Percentiles rank a stretch among this genome's conserved stretches.
Conservation (phyloP, 1,139 yeast genomes). For the Sugiyamaella novakii region DNA sequence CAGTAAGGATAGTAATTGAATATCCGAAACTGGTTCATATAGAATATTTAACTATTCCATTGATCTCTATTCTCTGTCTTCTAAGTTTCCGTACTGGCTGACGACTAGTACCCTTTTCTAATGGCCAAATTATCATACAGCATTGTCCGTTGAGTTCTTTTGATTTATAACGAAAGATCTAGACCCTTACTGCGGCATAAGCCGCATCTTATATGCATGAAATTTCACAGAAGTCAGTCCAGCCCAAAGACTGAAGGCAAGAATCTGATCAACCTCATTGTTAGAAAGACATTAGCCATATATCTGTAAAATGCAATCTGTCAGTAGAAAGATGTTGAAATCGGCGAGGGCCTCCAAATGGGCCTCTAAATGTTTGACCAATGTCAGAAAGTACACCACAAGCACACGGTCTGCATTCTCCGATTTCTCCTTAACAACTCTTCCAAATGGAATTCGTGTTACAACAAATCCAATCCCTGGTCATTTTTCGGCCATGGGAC, state of each 20-base stretch:
- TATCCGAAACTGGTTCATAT: too few species aligned
- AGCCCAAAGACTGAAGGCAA: too few species aligned
- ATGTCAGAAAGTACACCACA: neutral
- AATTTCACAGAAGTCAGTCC: conserved; percentile 1
- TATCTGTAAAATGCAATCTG: neutral
- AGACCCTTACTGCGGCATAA: neutral
- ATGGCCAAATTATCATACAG: too few species aligned
- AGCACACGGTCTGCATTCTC: neutral
- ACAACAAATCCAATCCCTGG: conserved; percentile 88
- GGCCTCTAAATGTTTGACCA: neutral
- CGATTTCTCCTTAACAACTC: conserved; percentile 48
- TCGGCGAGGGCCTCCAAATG: neutral
- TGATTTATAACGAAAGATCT: conserved; percentile 1
- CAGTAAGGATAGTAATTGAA: too few species aligned
- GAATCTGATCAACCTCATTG: too few species aligned
- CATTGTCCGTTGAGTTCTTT: too few species aligned
- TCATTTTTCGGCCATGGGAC: conserved; percentile 88
- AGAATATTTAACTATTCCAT: too few species aligned
- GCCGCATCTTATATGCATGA: conserved; percentile 8
- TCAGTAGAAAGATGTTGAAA: neutral
- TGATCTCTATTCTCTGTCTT: too few species aligned
- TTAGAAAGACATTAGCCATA: too few species aligned
- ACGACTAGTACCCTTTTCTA: too few species aligned
- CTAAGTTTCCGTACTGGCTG: too few species aligned
- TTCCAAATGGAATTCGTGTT: conserved; percentile 77